Evolutionary conservation across 2,329 filamentous ascomycete genomes (phyloP), one percentile per base, ranked within the genome.

Genomic region (Lachnellula subtilissima): DNA sequence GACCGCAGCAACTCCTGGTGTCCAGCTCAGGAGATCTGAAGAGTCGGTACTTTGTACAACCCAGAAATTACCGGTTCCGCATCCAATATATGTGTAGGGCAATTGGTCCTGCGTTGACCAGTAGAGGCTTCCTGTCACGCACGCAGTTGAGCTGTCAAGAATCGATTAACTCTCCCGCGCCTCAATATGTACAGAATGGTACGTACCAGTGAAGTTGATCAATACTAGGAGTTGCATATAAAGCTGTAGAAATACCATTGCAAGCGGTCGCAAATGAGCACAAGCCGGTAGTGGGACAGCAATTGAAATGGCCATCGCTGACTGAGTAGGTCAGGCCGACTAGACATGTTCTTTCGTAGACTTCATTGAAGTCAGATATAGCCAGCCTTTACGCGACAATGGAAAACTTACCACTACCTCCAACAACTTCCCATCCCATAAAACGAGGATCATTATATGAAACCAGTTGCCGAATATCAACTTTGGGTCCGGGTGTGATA

Each of bases 321-420:
- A 37, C 32, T 15, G 51, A 53, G 15, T 36, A 25, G 11, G 40
- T 53, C n/a, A 25, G 23, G 22, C 51, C 51, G 11, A 11, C 35
- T 9, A 12, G 17, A 17, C 51, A 53, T 15, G 51, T 53, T 23
- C 51, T 25, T 28, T 53, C 40, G 35, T 47, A 53, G 32, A 48
- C 51, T 53, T 22, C n/a, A 12, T n/a, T 28, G 17, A n/a, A 25
- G n/a, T 53, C 3, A 37, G 9, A 9, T 32, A 22, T 9, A 37
- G 9, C 35, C 4, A 15, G 9, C 9, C 35, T 37, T 15, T 15
- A 37, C 15, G 9, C 9, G 9, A 15, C n/a, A 39, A 37, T 12
- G 37, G 1, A 39, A 19, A 15, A 50, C 48, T 37, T 14, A 50
- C 48, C 17, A 5, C 14, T 39, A 7, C 48, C 48, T 4, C 48